Conservation (phyloP, 805 yeast genomes). For the Candida krabiensis region DNA sequence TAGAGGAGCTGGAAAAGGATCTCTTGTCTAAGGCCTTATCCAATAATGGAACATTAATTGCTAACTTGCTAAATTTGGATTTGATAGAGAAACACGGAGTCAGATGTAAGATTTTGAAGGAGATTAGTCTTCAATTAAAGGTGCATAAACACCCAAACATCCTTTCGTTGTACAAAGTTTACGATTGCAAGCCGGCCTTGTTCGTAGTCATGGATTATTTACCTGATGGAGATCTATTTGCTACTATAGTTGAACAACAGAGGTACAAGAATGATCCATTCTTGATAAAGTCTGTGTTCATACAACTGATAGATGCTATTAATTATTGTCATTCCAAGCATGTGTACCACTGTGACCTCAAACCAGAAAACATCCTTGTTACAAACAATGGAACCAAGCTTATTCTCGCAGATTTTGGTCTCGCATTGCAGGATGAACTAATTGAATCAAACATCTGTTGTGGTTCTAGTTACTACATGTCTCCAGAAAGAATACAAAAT, state of each 20-base stretch:
- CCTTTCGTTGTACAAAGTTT: conserved; percentile 70
- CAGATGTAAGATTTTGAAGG: conserved; percentile 50
- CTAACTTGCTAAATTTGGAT: conserved; percentile 36
- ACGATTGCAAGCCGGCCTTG: conserved; percentile 56
- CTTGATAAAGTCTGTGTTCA: conserved; percentile 56
- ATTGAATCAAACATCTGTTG: conserved; percentile 74
- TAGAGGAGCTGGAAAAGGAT: conserved; percentile 30
- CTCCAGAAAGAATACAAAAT: conserved; percentile 69
- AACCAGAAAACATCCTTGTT: conserved; percentile 90
- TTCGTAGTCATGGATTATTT: conserved; percentile 85
- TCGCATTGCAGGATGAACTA: conserved; percentile 62
- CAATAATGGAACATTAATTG: conserved; percentile 27
- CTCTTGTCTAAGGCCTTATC: conserved; percentile 24
- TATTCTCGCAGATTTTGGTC: conserved; percentile 84
- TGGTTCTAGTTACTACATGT: conserved; percentile 90
- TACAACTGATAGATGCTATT: conserved; percentile 81
- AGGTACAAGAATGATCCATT: conserved; percentile 55
- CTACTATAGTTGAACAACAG: conserved; percentile 75
- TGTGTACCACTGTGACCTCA: conserved; percentile 91
- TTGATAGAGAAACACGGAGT: conserved; percentile 35
- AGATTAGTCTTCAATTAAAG: conserved; percentile 68
- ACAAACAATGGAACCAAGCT: conserved; percentile 54
- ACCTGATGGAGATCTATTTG: conserved; percentile 83
- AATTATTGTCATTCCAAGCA: conserved; percentile 78
- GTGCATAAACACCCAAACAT: conserved; percentile 82